These are phyloP conservation scores for Volvariella volvacea DNA, from an alignment of 1,284 basidiomycete species.

Conservation along the genomic window DNA sequence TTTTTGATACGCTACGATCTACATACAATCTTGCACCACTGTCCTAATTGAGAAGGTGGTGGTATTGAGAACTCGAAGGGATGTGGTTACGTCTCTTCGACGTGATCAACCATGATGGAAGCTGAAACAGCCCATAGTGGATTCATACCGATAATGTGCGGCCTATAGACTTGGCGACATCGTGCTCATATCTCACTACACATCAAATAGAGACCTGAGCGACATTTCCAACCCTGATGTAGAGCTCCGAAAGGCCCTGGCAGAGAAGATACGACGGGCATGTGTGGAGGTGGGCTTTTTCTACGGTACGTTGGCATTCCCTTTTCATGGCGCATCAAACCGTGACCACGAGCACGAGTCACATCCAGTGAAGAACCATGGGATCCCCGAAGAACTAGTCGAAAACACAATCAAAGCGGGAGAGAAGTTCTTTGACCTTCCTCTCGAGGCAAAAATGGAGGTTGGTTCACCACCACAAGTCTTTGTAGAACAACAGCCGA, in stretches of 20 bases:
- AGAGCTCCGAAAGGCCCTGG: constrained; percentile 38
- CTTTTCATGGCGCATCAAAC: background rate
- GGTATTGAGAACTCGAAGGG: too few species aligned
- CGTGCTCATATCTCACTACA: background rate
- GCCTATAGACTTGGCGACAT: too few species aligned
- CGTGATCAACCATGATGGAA: too few species aligned
- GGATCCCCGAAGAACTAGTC: constrained; percentile 47
- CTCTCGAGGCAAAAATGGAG: constrained; percentile 52
- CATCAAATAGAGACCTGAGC: constrained; percentile 46
- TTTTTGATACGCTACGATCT: too few species aligned
- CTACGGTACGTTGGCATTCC: constrained; percentile 45
- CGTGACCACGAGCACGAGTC: too few species aligned
- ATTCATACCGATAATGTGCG: too few species aligned
- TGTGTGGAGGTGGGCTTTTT: constrained; percentile 77
- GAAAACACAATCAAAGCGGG: constrained; percentile 38
- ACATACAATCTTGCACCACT: too few species aligned
- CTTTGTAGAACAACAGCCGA: constrained; percentile 1
- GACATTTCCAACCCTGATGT: constrained; percentile 36
- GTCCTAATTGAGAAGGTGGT: too few species aligned
- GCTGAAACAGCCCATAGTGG: too few species aligned
- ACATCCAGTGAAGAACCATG: constrained; percentile 64
- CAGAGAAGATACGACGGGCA: constrained; percentile 55
- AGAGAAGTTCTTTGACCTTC: constrained; percentile 56
- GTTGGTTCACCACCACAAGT: constrained; percentile 24
- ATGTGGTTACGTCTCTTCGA: too few species aligned